These are phyloP conservation scores for Penicillium dipodomyicola DNA, from an alignment of 495 filamentous ascomycete genomes.

Conservation along the genomic window DNA sequence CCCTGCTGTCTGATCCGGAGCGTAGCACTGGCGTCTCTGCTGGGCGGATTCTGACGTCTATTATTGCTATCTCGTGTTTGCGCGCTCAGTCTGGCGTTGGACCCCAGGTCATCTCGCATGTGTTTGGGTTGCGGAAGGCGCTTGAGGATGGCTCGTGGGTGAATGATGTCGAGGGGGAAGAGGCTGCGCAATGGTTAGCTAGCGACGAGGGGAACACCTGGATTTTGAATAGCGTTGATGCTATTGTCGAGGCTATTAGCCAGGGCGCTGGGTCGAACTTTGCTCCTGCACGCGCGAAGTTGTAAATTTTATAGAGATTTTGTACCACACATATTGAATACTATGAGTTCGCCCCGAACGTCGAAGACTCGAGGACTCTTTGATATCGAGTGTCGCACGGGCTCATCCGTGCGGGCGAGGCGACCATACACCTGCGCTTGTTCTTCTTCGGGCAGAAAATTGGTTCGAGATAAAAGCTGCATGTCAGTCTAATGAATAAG, in stretches of 20 bases:
- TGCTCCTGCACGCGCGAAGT: constrained; percentile 53
- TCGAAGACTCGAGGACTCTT: not conserved
- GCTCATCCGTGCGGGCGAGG: not conserved
- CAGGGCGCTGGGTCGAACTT: constrained; percentile 57
- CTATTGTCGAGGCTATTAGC: constrained; percentile 62
- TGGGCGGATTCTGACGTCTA: constrained; percentile 62
- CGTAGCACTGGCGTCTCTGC: constrained; percentile 50
- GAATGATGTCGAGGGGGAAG: constrained; percentile 51
- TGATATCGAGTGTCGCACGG: not conserved
- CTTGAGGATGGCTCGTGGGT: constrained; percentile 61
- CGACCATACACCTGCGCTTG: not conserved
- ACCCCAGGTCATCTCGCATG: constrained; percentile 72
- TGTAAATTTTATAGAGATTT: constrained; percentile 34
- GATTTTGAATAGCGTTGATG: constrained; percentile 68
- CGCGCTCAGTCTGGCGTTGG: constrained; percentile 74
- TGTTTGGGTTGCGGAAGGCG: constrained; percentile 72
- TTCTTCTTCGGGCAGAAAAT: not conserved
- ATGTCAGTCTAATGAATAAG: not conserved
- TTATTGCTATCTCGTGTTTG: constrained; percentile 68
- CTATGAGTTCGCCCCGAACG: not conserved
- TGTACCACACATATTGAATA: not conserved
- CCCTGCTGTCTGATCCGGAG: constrained; percentile 64
- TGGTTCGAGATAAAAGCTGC: not conserved
- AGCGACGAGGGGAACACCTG: constrained; percentile 71
- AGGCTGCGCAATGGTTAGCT: constrained; percentile 62